Evolutionary conservation across 768 basidiomycete genomes (phyloP), one percentile per base, ranked within the genome.

Genomic region (Strobilomyces dryophilus): DNA sequence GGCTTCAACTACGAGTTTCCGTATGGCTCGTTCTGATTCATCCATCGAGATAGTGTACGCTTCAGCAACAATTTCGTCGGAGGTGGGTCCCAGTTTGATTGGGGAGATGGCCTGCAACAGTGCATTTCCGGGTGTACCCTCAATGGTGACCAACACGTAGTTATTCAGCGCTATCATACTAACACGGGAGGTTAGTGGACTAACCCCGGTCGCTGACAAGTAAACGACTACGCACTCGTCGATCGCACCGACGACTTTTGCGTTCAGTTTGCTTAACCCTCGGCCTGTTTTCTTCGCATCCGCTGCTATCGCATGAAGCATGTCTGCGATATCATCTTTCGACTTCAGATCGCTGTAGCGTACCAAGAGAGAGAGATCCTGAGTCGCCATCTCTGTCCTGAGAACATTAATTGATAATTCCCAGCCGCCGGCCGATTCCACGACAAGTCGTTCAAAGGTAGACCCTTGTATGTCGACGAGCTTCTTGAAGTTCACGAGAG

Each of bases 91-190:
- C 9, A 58, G 57, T 1, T 61, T 63, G 67, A 79, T 74, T 1
- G 77, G 78, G 0, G 74, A 64, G 46, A 82, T 63, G 3, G 67
- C 69, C 27, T 63, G 61, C 24, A 79, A 54, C 7, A 73, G 49
- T 7, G 63, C 60, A 45, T 66, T 67, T 20, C 59, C 42, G 27
- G 10, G 11, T 12, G 34, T 12, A 29, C 9, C 29, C 29, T 29
- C 29, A 6, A 29, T 29, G 29, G 29, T 73, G 10, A 74, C 71
- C 46, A 89, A 71, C 2, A 85, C 89, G 59, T 86, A 82, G 50
- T 83, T 83, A 55, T 89, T 91, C 47, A 88, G 75, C 0, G 88
- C 85, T 69, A 87, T 77, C 59, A 90, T 82, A 42, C 87, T 90
- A 18, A 29, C 24, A 43, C 31, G 5, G 46, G 17, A 29, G 9